Base-by-base conservation (phyloP, 169 alveolate species). In the Babesia caballi region DNA sequence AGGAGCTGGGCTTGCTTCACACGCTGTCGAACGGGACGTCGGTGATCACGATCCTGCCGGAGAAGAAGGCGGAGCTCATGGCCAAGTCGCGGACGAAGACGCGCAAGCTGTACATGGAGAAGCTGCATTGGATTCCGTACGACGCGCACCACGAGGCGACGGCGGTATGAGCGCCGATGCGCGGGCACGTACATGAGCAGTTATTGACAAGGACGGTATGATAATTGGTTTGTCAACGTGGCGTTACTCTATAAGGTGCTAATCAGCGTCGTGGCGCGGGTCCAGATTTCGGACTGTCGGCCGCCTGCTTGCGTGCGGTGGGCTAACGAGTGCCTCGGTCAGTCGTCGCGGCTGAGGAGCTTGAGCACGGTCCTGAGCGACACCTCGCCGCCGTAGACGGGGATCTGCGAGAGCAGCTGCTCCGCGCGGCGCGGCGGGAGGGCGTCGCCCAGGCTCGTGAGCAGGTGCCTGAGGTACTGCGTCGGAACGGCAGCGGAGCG, bases 111-210 rank as follows among this genome's bases (percentile, higher is more conserved):
- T 74, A 78, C 61, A 85, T 82, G 81, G 92, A 84, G 14, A 91
- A 91, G 56, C 80, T 93, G 41, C 95, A 91, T 72, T 93, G 96
- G 95, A 90, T 90, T 0, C 94, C 97, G 17, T 93, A 93, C 60
- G 97, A 93, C 69, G 88, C 88, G 41, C 91, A 85, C 50, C 53
- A 90, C 50, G 88, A 80, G 27, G 40, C 46, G 12, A 38, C 80
- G n/a, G 82, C 85, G 11, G 85, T 77, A 47, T 77, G 36, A 40
- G 14, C 33, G n/a, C n/a, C n/a, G n/a, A n/a, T n/a, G n/a, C n/a
- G n/a, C n/a, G n/a, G n/a, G n/a, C n/a, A n/a, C n/a, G n/a, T n/a
- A n/a, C n/a, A n/a, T n/a, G n/a, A n/a, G n/a, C n/a, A n/a, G n/a
- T n/a, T n/a, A n/a, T n/a, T n/a, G n/a, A n/a, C n/a, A n/a, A n/a